phyloP scores from a whole-genome alignment of 805 yeast species.

The Candida multigemmis region DNA sequence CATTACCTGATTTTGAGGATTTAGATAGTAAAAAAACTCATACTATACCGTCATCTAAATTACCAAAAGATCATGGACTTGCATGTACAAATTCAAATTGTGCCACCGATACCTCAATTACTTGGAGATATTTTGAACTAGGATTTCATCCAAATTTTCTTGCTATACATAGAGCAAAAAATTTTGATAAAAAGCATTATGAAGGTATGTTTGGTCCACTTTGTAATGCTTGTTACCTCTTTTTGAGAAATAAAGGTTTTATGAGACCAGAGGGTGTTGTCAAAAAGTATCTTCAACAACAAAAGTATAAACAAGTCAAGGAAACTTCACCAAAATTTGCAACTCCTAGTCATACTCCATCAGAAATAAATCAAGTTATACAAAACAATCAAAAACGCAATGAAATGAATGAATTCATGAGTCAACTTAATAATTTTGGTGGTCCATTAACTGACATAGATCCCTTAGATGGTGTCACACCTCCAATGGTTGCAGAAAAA shows the following conservation, averaged over 20 bases:
- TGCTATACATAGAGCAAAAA: constrained; percentile 25
- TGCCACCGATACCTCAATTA: constrained; percentile 25
- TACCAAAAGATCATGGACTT: constrained; percentile 30
- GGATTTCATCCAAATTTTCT: constrained; percentile 28
- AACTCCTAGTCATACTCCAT: constrained; percentile 32
- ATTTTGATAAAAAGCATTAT: constrained; percentile 29
- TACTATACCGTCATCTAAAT: constrained; percentile 27
- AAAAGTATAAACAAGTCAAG: constrained; percentile 26
- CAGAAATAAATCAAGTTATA: constrained; percentile 28
- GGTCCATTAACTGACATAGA: constrained; percentile 41
- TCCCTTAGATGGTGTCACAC: constrained; percentile 28
- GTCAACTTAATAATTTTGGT: constrained; percentile 29
- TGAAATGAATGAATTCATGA: constrained; percentile 32
- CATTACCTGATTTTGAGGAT: constrained; percentile 35
- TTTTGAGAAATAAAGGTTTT: constrained; percentile 32
- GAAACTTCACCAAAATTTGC: constrained; percentile 27
- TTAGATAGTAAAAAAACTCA: constrained; percentile 34
- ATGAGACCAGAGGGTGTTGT: constrained; percentile 39
- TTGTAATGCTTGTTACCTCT: constrained; percentile 37
- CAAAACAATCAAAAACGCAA: constrained; percentile 20
- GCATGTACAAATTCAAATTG: constrained; percentile 33
- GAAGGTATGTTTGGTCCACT: constrained; percentile 40
- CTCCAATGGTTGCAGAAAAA: constrained; percentile 47
- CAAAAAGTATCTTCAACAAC: constrained; percentile 35
- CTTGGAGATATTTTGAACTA: constrained; percentile 37